These are phyloP conservation scores for Microcera coccophila DNA, from an alignment of 2,329 filamentous ascomycete genomes.

Conservation along the genomic window DNA sequence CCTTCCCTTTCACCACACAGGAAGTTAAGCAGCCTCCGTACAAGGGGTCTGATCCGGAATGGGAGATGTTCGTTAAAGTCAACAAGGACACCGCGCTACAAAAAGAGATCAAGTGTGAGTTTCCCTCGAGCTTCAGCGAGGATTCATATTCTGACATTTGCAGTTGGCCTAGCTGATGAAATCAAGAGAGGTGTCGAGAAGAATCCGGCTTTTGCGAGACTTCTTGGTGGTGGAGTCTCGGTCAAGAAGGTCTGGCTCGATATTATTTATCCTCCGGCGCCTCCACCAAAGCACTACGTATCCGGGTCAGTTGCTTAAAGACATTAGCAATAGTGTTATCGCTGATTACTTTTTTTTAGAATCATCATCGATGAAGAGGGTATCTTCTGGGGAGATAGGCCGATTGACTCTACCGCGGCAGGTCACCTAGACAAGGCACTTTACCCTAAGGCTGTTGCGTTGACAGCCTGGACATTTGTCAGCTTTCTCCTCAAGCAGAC, in stretches of 20 bases:
- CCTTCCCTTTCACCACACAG: conserved; percentile 57
- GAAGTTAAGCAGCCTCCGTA: conserved; percentile 49
- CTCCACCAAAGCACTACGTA: conserved; percentile 57
- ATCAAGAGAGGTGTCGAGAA: conserved; percentile 37
- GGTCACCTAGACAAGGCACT: conserved; percentile 46
- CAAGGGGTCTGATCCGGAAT: conserved; percentile 58
- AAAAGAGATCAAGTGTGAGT: conserved; percentile 45
- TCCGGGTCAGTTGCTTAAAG: conserved; percentile 51
- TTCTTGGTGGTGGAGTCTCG: conserved; percentile 45
- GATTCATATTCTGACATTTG: conserved; percentile 11
- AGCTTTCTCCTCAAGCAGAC: conserved; percentile 47
- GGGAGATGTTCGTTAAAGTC: conserved; percentile 57
- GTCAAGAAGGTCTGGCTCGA: conserved; percentile 57
- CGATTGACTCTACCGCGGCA: conserved; percentile 47
- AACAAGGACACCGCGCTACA: conserved; percentile 49
- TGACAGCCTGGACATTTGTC: conserved; percentile 51
- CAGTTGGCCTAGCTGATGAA: conserved; percentile 32
- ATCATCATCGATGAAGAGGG: conserved; percentile 48
- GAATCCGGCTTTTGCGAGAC: conserved; percentile 39
- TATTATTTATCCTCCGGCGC: conserved; percentile 54
- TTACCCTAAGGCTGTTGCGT: conserved; percentile 50
- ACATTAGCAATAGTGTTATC: too few species aligned
- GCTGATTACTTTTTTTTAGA: conserved; percentile 34
- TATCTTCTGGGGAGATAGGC: conserved; percentile 44
- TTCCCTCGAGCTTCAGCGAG: neutral